A percentile compares a stretch with the other conserved stretches of the same genome.
Evolutionary conservation across 2,329 filamentous ascomycete species (phyloP).

Genomic region (Paecilomyces sp.): DNA sequence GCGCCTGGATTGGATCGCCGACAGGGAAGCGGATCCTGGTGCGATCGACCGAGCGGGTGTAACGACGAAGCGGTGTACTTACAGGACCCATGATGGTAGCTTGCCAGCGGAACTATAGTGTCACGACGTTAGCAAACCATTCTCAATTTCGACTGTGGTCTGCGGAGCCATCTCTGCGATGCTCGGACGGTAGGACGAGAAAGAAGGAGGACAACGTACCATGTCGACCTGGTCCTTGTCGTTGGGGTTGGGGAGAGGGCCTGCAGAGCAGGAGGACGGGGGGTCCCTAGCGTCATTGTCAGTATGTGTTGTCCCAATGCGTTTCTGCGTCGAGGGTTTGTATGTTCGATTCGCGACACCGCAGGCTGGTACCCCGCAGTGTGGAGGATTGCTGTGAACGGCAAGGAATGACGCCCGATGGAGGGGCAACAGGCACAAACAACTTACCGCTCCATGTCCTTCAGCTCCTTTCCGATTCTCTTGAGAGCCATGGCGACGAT

Average conservation of each 20-base stretch:
- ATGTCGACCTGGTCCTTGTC: conserved; percentile 52
- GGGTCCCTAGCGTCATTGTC: conserved; percentile 63
- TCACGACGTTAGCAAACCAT: conserved; percentile 2
- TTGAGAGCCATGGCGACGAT: conserved; percentile 41
- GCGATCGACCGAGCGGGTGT: background rate
- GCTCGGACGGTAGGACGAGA: background rate
- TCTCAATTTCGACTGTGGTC: conserved; percentile 2
- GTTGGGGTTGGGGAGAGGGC: conserved; percentile 53
- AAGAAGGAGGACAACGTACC: conserved; percentile 69
- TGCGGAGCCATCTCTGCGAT: background rate
- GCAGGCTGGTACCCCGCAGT: conserved; percentile 14
- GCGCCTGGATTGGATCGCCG: conserved; percentile 8
- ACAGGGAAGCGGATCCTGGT: background rate
- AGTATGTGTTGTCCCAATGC: conserved; percentile 9
- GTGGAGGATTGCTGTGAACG: conserved; percentile 10
- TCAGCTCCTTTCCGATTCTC: conserved; percentile 49
- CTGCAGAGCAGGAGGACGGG: conserved; percentile 96
- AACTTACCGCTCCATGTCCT: conserved; percentile 45
- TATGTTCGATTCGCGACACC: background rate
- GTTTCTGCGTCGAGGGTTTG: background rate
- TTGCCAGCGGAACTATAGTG: conserved; percentile 93
- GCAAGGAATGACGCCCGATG: conserved; percentile 4
- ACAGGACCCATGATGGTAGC: conserved; percentile 99
- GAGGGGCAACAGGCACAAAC: conserved; percentile 3
- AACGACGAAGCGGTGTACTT: conserved; percentile 43